Conservation (phyloP, 2,329 filamentous ascomycete genomes). For the Scopulariopsis brevicaulis region DNA sequence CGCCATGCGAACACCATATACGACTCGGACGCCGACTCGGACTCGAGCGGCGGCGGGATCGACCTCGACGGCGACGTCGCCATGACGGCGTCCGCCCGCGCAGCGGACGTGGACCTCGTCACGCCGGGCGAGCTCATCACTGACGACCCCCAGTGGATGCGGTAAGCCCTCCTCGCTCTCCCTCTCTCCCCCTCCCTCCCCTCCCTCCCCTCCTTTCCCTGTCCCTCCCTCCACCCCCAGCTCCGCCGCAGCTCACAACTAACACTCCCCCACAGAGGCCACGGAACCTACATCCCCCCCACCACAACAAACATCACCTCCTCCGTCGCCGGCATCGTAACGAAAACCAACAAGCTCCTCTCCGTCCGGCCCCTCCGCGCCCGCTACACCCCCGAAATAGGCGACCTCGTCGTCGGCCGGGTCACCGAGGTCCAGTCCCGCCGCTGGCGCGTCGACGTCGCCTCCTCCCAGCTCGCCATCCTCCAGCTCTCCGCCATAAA, state of each 20-base stretch:
- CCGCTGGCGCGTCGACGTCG: slow-evolving; percentile 92
- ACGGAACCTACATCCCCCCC: slow-evolving; percentile 72
- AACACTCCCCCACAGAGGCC: slow-evolving; percentile 47
- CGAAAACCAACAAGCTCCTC: slow-evolving; percentile 93
- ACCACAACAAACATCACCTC: slow-evolving; percentile 63
- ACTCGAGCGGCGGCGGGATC: slow-evolving; percentile 28
- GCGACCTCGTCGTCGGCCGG: slow-evolving; percentile 85
- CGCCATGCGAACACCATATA: slow-evolving; percentile 8
- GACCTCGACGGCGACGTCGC: slow-evolving; percentile 31
- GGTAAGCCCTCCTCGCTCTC: slow-evolving; percentile 27
- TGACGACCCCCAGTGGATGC: slow-evolving; percentile 94
- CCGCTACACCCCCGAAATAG: slow-evolving; percentile 90
- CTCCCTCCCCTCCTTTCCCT: not conserved
- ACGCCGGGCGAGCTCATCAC: slow-evolving; percentile 87
- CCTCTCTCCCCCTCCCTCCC: no score
- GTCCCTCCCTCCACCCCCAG: not conserved
- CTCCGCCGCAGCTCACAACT: not conserved
- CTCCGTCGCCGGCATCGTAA: slow-evolving; percentile 80
- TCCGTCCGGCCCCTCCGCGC: slow-evolving; percentile 84
- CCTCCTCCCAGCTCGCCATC: slow-evolving; percentile 72
- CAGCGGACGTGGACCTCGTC: slow-evolving; percentile 45
- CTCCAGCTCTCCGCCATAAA: slow-evolving; percentile 88
- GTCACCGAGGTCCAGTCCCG: slow-evolving; percentile 91
- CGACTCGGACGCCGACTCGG: slow-evolving; percentile 22
- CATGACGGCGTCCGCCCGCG: slow-evolving; percentile 21